phyloP scores from a whole-genome alignment of 2,329 filamentous ascomycete species.

The Neospermospora avenae region DNA sequence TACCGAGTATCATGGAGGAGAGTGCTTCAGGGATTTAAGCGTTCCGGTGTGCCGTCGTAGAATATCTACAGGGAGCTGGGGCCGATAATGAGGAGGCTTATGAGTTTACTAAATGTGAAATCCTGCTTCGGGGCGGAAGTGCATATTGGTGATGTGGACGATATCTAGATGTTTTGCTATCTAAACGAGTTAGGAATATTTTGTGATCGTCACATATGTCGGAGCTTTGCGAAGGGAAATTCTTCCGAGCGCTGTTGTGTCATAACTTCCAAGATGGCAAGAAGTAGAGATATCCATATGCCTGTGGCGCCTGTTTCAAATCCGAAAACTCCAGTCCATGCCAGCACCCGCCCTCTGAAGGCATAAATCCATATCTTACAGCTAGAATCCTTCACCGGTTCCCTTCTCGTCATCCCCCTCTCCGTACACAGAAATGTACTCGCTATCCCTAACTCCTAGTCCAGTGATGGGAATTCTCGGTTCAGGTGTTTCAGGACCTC shows the following conservation, averaged over 20 bases:
- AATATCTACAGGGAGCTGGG: background rate
- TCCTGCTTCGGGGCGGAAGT: background rate
- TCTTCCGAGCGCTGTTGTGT: background rate
- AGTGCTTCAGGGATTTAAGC: background rate
- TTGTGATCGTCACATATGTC: background rate
- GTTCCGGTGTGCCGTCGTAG: background rate
- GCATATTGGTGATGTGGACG: background rate
- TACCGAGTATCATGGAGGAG: background rate
- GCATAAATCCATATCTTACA: background rate
- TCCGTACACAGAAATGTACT: constrained; percentile 29
- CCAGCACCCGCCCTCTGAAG: background rate
- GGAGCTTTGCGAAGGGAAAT: background rate
- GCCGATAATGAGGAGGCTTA: background rate
- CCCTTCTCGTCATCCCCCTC: constrained; percentile 6
- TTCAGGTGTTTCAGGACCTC: constrained; percentile 18
- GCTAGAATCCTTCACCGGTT: background rate
- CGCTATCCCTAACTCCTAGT: constrained; percentile 26
- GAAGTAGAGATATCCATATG: background rate
- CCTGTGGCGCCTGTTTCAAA: background rate
- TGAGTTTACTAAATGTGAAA: background rate
- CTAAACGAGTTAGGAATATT: background rate
- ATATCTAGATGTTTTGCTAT: background rate
- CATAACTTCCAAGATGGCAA: background rate
- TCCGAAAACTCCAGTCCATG: background rate
- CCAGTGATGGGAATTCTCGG: background rate